phyloP scores from a whole-genome alignment of 495 filamentous ascomycete species.

The Xylaria longipes region DNA sequence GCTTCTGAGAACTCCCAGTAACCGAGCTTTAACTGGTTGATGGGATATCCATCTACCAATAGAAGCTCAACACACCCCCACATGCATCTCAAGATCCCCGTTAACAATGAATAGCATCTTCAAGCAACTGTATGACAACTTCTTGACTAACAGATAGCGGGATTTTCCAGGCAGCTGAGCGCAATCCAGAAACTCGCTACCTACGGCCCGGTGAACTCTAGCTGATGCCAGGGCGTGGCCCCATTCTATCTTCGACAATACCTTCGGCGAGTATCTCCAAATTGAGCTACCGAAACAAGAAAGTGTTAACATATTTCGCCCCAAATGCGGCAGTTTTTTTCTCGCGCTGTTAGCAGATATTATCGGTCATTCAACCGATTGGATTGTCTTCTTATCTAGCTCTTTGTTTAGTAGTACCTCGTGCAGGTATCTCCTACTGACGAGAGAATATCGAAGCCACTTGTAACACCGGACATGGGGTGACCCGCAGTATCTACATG shows the following conservation, averaged over 20 bases:
- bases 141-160: conserved; percentile 18
- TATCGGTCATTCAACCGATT: background rate
- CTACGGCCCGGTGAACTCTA: background rate
- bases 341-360: background rate
- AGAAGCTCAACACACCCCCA: conserved; percentile 38
- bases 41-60: conserved; percentile 29
- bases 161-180: background rate
- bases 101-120: conserved; percentile 22
- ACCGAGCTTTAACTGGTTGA: conserved; percentile 12
- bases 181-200: background rate
- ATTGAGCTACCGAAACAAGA: background rate
- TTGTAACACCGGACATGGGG: conserved; percentile 15
- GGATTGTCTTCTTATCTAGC: background rate
- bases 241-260: background rate
- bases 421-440: background rate
- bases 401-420: background rate
- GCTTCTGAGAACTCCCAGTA: conserved; percentile 5
- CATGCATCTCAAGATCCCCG: background rate
- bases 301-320: background rate
- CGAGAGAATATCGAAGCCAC: background rate
- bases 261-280: background rate
- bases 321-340: conserved; percentile 1
- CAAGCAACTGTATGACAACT: conserved; percentile 28
- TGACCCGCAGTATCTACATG: conserved; percentile 17
- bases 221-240: background rate